phyloP scores from a whole-genome alignment of 1,139 yeast genomes.

The Yamadazyma conglobata region DNA sequence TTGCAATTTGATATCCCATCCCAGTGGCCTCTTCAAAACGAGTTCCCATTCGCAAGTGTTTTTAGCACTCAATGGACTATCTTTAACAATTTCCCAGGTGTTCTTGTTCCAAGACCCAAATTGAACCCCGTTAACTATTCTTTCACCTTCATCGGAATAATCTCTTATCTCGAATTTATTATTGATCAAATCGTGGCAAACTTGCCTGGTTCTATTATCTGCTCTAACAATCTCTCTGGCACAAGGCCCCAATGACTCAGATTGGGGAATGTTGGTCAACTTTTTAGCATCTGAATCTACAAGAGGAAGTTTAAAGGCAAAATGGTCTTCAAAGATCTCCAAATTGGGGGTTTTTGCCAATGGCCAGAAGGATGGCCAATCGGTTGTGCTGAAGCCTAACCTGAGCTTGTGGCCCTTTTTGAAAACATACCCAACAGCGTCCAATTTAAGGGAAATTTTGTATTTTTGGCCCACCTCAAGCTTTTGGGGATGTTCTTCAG shows the following conservation, averaged over 20 bases:
- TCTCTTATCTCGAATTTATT: slow-evolving; percentile 25
- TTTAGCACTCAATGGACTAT: slow-evolving; percentile 30
- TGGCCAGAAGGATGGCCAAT: slow-evolving; percentile 46
- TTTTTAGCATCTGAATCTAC: background rate
- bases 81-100: slow-evolving; percentile 25
- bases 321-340: slow-evolving; percentile 15
- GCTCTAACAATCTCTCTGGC: slow-evolving; percentile 21
- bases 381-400: slow-evolving; percentile 35
- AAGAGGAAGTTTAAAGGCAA: slow-evolving; percentile 6
- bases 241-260: slow-evolving; percentile 16
- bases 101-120: slow-evolving; percentile 31
- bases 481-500: slow-evolving; percentile 32
- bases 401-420: slow-evolving; percentile 30
- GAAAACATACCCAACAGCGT: slow-evolving; percentile 32
- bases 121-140: slow-evolving; percentile 24
- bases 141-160: slow-evolving; percentile 25
- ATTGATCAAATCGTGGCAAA: slow-evolving; percentile 21
- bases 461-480: slow-evolving; percentile 25
- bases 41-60: slow-evolving; percentile 34
- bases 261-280: slow-evolving; percentile 10
- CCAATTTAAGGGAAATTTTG: slow-evolving; percentile 28
- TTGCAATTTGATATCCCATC: slow-evolving; percentile 29
- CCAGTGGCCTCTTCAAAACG: slow-evolving; percentile 28
- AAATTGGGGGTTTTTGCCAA: slow-evolving; percentile 28
- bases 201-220: slow-evolving; percentile 20